Conservation (phyloP, 192 early-diverging fungal genomes). For the Thoreauomyces humboldtii region DNA sequence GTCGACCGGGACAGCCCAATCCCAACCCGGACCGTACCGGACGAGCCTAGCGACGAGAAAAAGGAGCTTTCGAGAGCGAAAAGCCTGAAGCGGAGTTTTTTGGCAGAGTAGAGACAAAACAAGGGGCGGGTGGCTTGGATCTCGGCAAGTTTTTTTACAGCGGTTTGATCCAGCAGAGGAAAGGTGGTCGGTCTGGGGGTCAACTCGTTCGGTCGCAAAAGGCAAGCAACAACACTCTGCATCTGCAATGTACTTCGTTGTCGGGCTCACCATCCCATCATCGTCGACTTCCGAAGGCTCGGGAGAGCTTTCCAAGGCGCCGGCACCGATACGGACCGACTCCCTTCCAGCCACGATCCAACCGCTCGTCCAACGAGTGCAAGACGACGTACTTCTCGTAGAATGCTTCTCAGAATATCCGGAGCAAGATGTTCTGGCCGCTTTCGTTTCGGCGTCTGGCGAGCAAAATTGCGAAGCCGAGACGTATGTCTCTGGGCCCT, state of each 20-base stretch:
- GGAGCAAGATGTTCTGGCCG: neutral
- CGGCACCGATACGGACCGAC: conserved; percentile 8
- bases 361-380: neutral
- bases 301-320: conserved; percentile 35
- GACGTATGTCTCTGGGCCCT: conserved; percentile 13
- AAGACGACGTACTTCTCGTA: conserved; percentile 4
- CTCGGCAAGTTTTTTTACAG: too few relatives aligned
- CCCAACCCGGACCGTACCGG: too few relatives aligned
- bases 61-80: too few relatives aligned
- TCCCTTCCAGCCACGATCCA: neutral
- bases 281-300: conserved; percentile 30
- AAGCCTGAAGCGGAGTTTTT: too few relatives aligned
- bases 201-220: too few relatives aligned
- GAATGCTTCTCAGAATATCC: neutral
- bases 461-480: neutral
- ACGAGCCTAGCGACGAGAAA: too few relatives aligned
- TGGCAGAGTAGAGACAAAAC: too few relatives aligned
- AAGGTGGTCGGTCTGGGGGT: too few relatives aligned
- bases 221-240: neutral
- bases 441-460: neutral
- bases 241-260: neutral
- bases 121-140: too few relatives aligned
- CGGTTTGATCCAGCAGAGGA: too few relatives aligned
- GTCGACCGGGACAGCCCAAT: too few relatives aligned
- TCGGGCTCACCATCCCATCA: neutral